Base-by-base conservation (phyloP, 2,329 filamentous ascomycete genomes). In the Arthrobotrys iridis region DNA sequence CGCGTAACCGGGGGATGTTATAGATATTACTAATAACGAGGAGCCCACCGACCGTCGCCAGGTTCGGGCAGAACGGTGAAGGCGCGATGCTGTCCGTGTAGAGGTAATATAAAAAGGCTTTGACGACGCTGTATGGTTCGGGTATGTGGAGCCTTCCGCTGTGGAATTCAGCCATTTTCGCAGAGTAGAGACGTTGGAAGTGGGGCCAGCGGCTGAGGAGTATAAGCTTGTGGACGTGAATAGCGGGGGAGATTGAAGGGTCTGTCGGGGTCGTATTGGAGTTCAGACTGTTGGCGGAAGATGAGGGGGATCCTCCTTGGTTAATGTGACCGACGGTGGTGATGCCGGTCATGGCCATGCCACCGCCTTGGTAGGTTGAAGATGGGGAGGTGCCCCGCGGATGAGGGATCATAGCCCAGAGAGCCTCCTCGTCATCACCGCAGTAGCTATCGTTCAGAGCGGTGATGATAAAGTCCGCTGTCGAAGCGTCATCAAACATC, bases 11-110 rank as follows among this genome's bases (percentile, higher is more conserved):
- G 0, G 93, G 93, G 84, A 99, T 96, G 81, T 97, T 94, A 83
- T 99, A 99, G 50, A 98, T 92, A 82, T 98, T 97, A 45, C 93
- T 93, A 92, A 99, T 96, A 77, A 99, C 94, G 2, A 99, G 87
- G 82, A 99, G 88, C 6, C 95, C 94, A 0, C 95, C 94, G 11
- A 98, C 93, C 79, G 97, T 93, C 28, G 90, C 88, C 18, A 97
- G 87, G 6, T 83, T 85, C 0, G 87, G 85, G 50, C 87, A 88
- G 76, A 85, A 85, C 55, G 90, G 87, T 0, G 88, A 87, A n/a
- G 82, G 83, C 1, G 83, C 82, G 78, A 99, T 97, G 78, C 90
- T 94, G 82, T 99, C 95, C 0, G 95, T 97, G 83, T 99, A 99
- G 0, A 99, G 87, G 80, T 97, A 99, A 83, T 95, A 94, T 26